These are phyloP conservation scores for Sonneratia caseolaris DNA, from an alignment of 345 rosid species.

Conservation along the genomic window DNA sequence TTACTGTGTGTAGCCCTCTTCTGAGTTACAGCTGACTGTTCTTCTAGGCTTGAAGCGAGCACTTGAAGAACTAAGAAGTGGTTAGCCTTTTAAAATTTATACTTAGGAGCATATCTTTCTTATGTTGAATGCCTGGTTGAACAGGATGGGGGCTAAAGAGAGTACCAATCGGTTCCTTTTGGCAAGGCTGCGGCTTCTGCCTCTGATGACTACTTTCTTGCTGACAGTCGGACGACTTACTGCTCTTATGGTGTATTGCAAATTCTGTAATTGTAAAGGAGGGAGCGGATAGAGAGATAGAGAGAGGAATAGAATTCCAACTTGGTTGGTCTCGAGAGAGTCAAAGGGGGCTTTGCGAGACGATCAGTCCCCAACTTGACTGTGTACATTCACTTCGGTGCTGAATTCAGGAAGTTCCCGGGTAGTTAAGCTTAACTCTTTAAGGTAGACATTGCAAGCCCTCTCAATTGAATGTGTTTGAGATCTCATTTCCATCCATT, in stretches of 20 bases:
- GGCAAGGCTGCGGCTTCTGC: background rate
- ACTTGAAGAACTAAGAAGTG: background rate
- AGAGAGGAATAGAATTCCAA: too few species aligned
- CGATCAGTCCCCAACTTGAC: too few species aligned
- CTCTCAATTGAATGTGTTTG: too few species aligned
- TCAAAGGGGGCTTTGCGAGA: too few species aligned
- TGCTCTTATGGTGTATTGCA: background rate
- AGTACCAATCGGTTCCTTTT: background rate
- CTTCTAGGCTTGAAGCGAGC: background rate
- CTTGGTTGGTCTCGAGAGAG: too few species aligned
- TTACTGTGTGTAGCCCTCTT: background rate
- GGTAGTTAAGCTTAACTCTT: too few species aligned
- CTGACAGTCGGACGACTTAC: background rate
- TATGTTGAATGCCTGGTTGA: background rate
- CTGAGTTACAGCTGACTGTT: background rate
- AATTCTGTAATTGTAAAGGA: background rate
- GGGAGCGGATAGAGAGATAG: too few species aligned
- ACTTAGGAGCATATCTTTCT: background rate
- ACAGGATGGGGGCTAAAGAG: conserved; percentile 3
- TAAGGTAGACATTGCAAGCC: too few species aligned
- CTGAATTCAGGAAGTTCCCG: too few species aligned
- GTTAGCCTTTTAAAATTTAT: background rate
- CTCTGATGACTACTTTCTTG: background rate
- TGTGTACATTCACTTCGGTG: too few species aligned
- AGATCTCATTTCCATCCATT: too few species aligned